These are phyloP conservation scores for Yamadazyma akitaensis DNA, from an alignment of 805 yeast genomes.

Conservation along the genomic window DNA sequence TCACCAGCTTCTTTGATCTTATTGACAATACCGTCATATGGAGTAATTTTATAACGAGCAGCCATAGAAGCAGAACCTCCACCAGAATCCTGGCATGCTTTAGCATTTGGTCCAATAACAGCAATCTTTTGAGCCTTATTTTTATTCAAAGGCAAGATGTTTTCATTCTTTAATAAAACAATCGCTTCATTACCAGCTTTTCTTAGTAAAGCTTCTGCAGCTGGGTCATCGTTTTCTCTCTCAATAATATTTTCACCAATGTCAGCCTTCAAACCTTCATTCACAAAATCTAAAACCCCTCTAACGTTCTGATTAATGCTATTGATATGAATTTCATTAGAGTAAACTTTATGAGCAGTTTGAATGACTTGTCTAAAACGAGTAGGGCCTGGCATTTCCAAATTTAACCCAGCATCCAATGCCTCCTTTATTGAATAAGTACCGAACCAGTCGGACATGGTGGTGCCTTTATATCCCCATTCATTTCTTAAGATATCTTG, in stretches of 20 bases:
- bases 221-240: constrained; percentile 42
- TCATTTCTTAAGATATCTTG: constrained; percentile 49
- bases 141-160: constrained; percentile 44
- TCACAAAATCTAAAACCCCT: constrained; percentile 45
- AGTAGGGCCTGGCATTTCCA: constrained; percentile 68
- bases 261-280: constrained; percentile 40
- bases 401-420: constrained; percentile 54
- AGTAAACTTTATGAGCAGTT: constrained; percentile 39
- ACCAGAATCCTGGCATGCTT: constrained; percentile 48
- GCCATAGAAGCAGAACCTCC: constrained; percentile 60
- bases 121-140: constrained; percentile 29
- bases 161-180: constrained; percentile 56
- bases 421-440: constrained; percentile 46
- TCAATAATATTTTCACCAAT: constrained; percentile 38
- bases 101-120: constrained; percentile 61
- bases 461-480: constrained; percentile 55
- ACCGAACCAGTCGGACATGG: constrained; percentile 68
- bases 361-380: constrained; percentile 41
- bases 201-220: constrained; percentile 42
- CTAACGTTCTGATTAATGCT: constrained; percentile 49
- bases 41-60: constrained; percentile 47
- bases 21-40: constrained; percentile 43
- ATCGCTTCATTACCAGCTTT: constrained; percentile 49
- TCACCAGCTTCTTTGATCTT: constrained; percentile 25
- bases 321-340: constrained; percentile 38